These are phyloP conservation scores for Yueomyces sp. DNA, from an alignment of 1,139 yeast species.

Conservation along the genomic window DNA sequence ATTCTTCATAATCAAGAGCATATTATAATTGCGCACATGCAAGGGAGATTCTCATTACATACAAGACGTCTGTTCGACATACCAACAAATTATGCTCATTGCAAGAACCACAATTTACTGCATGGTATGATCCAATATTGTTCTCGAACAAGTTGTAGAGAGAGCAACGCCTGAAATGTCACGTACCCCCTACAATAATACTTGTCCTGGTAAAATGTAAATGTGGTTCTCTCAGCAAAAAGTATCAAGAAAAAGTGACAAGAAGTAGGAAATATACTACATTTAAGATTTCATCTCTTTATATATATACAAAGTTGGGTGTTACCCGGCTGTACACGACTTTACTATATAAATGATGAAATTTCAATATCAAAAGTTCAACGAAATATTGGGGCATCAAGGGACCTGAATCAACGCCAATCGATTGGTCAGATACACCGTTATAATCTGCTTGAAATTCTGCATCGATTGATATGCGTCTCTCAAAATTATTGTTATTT, in stretches of 20 bases:
- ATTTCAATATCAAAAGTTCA: slow-evolving; percentile 1
- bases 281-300: slow-evolving; percentile 11
- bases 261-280: no score
- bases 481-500: no score
- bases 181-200: slow-evolving; percentile 26
- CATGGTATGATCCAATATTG: slow-evolving; percentile 1
- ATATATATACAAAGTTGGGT: neutral
- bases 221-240: neutral
- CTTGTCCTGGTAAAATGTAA: slow-evolving; percentile 21
- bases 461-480: no score
- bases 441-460: no score
- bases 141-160: slow-evolving; percentile 27
- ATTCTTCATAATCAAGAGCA: neutral
- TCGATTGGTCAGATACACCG: no score
- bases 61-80: no score
- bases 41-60: no score
- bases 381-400: neutral
- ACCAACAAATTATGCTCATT: neutral
- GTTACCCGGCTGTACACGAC: neutral
- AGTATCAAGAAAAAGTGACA: no score
- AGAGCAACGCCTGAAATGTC: slow-evolving; percentile 23
- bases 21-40: no score
- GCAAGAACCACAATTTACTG: neutral
- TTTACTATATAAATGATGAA: neutral
- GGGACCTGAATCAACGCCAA: neutral